Base-by-base conservation (phyloP, 1,284 basidiomycete genomes). In the Fomitopsis schrenkii region DNA sequence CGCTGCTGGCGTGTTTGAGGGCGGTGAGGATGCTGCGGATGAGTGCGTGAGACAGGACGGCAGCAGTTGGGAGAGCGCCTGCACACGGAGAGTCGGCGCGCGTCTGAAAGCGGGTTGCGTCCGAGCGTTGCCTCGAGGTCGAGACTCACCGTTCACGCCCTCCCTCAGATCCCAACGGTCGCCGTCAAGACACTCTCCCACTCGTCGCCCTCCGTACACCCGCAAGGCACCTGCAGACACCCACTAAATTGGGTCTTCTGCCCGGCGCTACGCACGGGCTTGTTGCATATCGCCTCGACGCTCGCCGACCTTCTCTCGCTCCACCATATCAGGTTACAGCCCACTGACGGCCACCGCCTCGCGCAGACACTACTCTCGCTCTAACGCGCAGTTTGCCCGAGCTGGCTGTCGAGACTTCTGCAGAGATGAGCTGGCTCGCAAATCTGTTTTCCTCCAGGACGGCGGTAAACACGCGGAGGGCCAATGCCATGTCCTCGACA, bases 341-440 rank as follows among this genome's bases (percentile, higher is more conserved):
- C 28, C 35, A 50, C 59, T 44, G 59, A 45, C 59, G 55, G 35
- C 59, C 38, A 54, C 36, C 45, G 28, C 58, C 28, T 59, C 57
- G 44, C 48, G 38, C 38, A 40, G 12, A 50, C 48, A 46, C 55
- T 28, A 40, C 64, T 41, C 46, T 58, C 59, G 62, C 56, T 57
- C 48, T 40, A 55, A 33, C 61, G 50, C 35, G 62, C 46, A 54
- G 54, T 55, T 61, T 59, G 58, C 46, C 58, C 63, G 44, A 22
- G 45, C 58, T 57, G 59, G 42, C 55, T 41, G 44, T 33, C 8
- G 10, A 30, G 40, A n/a, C 15, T 19, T 15, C 45, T 48, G 55
- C 40, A 45, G 59, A 63, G 62, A 91, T 91, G 89, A 84, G 85
- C 76, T 91, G 89, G 89, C 76, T 91, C 58, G 75, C 80, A 45